Base-by-base conservation (phyloP, 148 eudicot genomes). In the Polygonum maritimum region DNA sequence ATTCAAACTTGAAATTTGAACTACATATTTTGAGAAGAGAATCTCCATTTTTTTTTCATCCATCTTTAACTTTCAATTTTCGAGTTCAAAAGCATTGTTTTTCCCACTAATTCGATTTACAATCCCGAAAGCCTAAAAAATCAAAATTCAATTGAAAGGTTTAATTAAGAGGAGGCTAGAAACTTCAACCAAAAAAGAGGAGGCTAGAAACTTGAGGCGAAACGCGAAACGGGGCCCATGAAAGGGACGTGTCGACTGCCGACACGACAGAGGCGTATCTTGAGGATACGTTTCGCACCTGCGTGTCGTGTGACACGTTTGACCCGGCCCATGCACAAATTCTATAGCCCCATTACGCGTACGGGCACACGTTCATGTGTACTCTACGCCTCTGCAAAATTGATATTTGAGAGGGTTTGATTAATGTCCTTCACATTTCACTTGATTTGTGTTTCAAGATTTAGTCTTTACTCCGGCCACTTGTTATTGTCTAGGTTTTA, bases 1-100 rank as follows among this genome's bases (percentile, higher is more conserved):
- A 14, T 67, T 67, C 45, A 67, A 67, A 67, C 71, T 67, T 67
- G 10, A 67, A 67, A 67, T 36, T 67, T 38, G 21, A 38, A 67
- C 16, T 15, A 14, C 19, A 67, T 15, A 6, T 21, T 19, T 57
- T 57, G 31, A 21, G 31, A 54, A 55, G 18, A 58, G 33, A 57
- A 22, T 19, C 33, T 22, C 2, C 67, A 26, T 21, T 21, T 58
- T 21, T 54, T 7, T 4, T 26, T 26, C n/a, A 26, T 35, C 40
- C 33, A 63, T 33, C 39, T 63, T 35, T 10, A 63, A 63, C 39
- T 33, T 63, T 31, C 18, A 33, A 33, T 11, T 13, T 35, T 63
- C 70, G 5, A 10, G 40, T 63, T 63, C 39, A 63, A 63, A 18
- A 18, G n/a, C 5, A 51, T 51, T 18, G 1, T n/a, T 7, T 15